Evolutionary conservation across 169 alveolate genomes (phyloP).

Genomic region (Cryptosporidium canis): DNA sequence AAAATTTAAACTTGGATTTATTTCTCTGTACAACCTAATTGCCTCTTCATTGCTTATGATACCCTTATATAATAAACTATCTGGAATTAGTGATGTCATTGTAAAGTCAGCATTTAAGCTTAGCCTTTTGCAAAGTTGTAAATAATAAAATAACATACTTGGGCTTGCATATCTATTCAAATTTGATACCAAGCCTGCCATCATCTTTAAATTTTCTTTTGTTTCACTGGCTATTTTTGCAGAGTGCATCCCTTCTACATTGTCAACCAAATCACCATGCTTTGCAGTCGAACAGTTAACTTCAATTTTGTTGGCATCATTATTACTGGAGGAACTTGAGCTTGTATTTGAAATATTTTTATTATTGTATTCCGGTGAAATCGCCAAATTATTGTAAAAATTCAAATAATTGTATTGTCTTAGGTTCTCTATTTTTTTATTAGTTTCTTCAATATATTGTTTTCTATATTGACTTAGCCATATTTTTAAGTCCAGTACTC

Average conservation of each 20-base stretch:
- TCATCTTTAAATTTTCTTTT: slow-evolving; percentile 24
- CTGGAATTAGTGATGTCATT: slow-evolving; percentile 70
- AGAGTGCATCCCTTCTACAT: too few relatives aligned
- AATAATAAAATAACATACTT: slow-evolving; percentile 67
- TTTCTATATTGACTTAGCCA: slow-evolving; percentile 61
- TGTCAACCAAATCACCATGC: not conserved
- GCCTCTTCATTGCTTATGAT: slow-evolving; percentile 47
- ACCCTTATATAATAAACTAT: slow-evolving; percentile 26
- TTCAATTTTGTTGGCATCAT: not conserved
- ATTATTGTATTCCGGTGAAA: not conserved
- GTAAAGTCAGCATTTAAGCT: slow-evolving; percentile 41
- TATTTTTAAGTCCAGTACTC: slow-evolving; percentile 49
- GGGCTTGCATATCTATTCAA: slow-evolving; percentile 72
- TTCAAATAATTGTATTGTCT: slow-evolving; percentile 19
- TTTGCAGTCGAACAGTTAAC: not conserved
- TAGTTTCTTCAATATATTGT: slow-evolving; percentile 65
- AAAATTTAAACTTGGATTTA: slow-evolving; percentile 64
- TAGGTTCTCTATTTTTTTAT: slow-evolving; percentile 19
- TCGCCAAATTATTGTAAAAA: slow-evolving; percentile 4
- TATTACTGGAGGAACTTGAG: not conserved
- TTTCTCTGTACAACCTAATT: slow-evolving; percentile 54
- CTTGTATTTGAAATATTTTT: not conserved
- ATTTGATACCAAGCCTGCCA: slow-evolving; percentile 33
- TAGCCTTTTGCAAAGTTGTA: slow-evolving; percentile 58
- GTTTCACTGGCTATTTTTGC: not conserved